Evolutionary conservation across 176 grass and related monocot genomes (phyloP), one percentile per base, ranked within the genome.

Genomic region (Pharus latifolius): DNA sequence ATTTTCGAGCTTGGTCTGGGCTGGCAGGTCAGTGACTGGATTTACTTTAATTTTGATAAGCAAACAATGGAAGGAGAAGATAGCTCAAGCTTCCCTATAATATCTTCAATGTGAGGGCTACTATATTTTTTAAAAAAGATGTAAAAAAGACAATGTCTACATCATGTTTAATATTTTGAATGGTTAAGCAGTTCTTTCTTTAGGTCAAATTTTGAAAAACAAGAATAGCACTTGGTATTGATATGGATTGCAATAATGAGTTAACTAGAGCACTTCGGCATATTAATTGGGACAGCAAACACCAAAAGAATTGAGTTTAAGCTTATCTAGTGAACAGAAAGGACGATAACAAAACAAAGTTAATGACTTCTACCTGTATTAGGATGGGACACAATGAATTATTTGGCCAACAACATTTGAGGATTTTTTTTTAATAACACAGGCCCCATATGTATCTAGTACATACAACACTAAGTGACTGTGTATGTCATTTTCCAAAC

Each of bases 261-360:
- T 22, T 71, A 77, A 49, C 2, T 48, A 31, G 2, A 22, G 10
- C 18, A 35, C 18, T 40, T 17, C 49, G 56, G 17, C 26, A 18
- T 82, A n/a, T 45, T 68, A 51, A 68, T 54, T 2, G 6, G 1
- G 4, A n/a, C 42, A 23, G 18, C 17, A 17, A 27, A 38, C 25
- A 62, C 20, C 44, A 46, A 47, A 10, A 29, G 1, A n/a, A 13
- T 56, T 29, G 28, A 77, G 69, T 70, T 83, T 20, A 84, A 67
- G n/a, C 55, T 56, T 63, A 79, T 79, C 28, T 69, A 46, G 28
- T 24, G 35, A 63, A 52, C 17, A 16, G 47, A 45, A 7, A 48
- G 28, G 37, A 26, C 37, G 22, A 62, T 26, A 59, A 46, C 34
- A 46, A 63, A 59, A 25, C 37, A 4, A 60, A 27, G 26, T 49